Evolutionary conservation across 2,329 filamentous ascomycete genomes (phyloP).

Genomic region (Penicillium sp.): DNA sequence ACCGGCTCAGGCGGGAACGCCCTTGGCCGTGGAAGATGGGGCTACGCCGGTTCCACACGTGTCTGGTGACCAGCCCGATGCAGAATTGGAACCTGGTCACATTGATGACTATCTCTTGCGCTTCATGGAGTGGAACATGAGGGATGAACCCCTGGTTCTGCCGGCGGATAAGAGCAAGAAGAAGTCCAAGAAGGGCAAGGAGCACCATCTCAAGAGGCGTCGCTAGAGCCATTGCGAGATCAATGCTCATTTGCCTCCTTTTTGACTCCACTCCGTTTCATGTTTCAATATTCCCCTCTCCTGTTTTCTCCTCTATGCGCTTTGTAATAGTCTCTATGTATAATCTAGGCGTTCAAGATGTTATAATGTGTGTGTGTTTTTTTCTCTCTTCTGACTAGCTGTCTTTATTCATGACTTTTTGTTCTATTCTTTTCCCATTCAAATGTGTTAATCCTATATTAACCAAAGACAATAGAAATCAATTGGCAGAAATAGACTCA

Average conservation of each 20-base stretch:
- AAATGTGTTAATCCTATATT: neutral
- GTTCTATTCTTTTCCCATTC: neutral
- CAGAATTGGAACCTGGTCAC: conserved; percentile 54
- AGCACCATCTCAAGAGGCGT: conserved; percentile 45
- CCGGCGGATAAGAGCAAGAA: conserved; percentile 51
- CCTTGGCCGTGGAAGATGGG: conserved; percentile 34
- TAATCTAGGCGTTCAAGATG: neutral
- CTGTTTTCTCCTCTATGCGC: neutral
- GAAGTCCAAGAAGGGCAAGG: conserved; percentile 49
- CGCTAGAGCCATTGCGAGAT: conserved; percentile 22
- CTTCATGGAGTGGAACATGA: conserved; percentile 63
- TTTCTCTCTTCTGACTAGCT: neutral
- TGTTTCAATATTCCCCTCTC: neutral
- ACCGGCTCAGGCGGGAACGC: conserved; percentile 37
- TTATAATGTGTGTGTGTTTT: neutral
- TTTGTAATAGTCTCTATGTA: conserved; percentile 4
- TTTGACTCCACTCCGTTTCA: conserved; percentile 2
- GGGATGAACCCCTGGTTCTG: conserved; percentile 50
- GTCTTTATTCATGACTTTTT: neutral
- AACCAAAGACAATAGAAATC: neutral
- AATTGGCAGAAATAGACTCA: neutral
- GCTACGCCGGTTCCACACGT: conserved; percentile 5
- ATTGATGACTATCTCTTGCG: conserved; percentile 75
- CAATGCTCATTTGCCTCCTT: neutral
- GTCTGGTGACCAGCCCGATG: conserved; percentile 32